Percentiles rank a stretch among this genome's conserved stretches.
Conservation (phyloP, 1,284 basidiomycete species). For the Cryptococcus sp. region DNA sequence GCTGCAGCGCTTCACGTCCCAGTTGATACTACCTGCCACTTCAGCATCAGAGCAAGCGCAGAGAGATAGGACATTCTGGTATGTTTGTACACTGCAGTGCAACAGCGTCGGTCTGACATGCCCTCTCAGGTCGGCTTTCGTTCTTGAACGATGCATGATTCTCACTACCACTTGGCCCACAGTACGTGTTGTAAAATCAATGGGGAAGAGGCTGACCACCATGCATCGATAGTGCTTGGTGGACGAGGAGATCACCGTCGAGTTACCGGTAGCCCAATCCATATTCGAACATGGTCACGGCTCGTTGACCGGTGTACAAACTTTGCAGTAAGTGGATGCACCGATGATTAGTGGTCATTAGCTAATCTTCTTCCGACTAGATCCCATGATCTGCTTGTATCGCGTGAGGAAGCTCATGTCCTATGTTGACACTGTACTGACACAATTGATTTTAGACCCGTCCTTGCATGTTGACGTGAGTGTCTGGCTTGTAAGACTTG, state of each 20-base stretch:
- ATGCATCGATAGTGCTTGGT: slow-evolving; percentile 16
- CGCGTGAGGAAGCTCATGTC: slow-evolving; percentile 13
- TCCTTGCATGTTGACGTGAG: slow-evolving; percentile 35
- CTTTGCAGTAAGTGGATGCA: slow-evolving; percentile 25
- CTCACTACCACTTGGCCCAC: slow-evolving; percentile 26
- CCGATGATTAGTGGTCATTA: not conserved
- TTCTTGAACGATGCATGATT: slow-evolving; percentile 26
- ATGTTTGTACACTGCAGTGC: slow-evolving; percentile 4
- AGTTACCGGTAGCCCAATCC: slow-evolving; percentile 39
- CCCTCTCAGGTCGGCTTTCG: slow-evolving; percentile 31
- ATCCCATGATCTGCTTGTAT: slow-evolving; percentile 18
- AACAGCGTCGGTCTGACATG: not conserved
- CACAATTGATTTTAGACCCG: slow-evolving; percentile 18
- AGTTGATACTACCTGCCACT: slow-evolving; percentile 18
- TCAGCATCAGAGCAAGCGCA: slow-evolving; percentile 37
- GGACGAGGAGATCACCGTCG: slow-evolving; percentile 45
- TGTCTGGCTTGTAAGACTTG: not conserved
- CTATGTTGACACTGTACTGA: not conserved
- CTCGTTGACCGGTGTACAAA: slow-evolving; percentile 36
- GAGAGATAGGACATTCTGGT: slow-evolving; percentile 46
- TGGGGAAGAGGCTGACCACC: not conserved
- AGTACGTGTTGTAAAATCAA: slow-evolving; percentile 13
- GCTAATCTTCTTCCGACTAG: not conserved
- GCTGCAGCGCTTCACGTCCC: slow-evolving; percentile 9
- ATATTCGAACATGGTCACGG: slow-evolving; percentile 32